Conservation (phyloP, 1,139 yeast genomes). For the Sugiyamaella neomexicana region DNA sequence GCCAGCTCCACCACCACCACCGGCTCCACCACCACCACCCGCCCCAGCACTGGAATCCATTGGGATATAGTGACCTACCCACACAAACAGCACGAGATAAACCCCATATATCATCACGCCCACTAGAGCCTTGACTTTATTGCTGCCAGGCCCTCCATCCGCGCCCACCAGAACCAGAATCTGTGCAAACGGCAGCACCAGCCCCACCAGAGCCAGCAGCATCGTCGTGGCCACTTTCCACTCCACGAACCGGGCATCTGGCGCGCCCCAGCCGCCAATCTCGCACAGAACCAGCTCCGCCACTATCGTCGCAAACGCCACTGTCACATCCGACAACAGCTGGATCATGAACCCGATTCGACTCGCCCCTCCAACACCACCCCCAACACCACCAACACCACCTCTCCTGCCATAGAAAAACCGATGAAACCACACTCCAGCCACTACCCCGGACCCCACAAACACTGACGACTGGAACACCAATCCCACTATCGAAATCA, state of each 20-base stretch:
- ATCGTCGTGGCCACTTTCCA: slow-evolving; percentile 41
- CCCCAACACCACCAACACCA: no score
- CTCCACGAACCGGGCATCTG: slow-evolving; percentile 33
- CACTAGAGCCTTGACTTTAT: slow-evolving; percentile 21
- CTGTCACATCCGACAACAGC: slow-evolving; percentile 27
- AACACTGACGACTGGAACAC: slow-evolving; percentile 22
- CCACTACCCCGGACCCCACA: slow-evolving; percentile 21
- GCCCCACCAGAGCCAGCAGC: slow-evolving; percentile 38
- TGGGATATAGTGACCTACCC: slow-evolving; percentile 21
- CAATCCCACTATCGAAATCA: slow-evolving; percentile 10
- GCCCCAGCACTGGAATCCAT: slow-evolving; percentile 20
- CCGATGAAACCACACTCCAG: slow-evolving; percentile 23
- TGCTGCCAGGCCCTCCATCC: background rate
- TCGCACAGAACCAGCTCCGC: slow-evolving; percentile 45
- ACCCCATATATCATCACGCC: slow-evolving; percentile 29
- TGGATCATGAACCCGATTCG: background rate
- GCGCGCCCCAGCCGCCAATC: slow-evolving; percentile 39
- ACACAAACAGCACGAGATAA: slow-evolving; percentile 38
- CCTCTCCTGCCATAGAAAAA: slow-evolving; percentile 7
- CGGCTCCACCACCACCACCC: background rate
- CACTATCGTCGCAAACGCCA: slow-evolving; percentile 33
- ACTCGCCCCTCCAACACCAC: no score
- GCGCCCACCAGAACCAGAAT: slow-evolving; percentile 25
- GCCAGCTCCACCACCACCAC: no score
- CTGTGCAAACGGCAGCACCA: slow-evolving; percentile 41